These are phyloP conservation scores for Houttuynia cordata DNA, from an alignment of 164 flowering plant genomes.

Conservation along the genomic window DNA sequence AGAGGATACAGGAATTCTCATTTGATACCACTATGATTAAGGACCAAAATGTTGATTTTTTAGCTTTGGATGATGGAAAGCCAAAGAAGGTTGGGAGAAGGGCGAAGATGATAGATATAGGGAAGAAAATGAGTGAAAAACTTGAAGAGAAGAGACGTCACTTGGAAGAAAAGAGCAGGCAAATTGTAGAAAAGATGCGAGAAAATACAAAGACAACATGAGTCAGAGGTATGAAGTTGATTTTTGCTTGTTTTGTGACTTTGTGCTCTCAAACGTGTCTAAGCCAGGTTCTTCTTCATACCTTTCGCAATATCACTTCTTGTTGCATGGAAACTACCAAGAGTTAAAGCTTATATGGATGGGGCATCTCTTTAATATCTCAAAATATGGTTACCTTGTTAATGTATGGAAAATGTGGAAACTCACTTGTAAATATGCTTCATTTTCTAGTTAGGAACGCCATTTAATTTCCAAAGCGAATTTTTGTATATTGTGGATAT, in stretches of 20 bases:
- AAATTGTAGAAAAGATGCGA: constrained; percentile 77
- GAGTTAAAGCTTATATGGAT: too few species aligned
- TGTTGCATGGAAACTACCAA: too few species aligned
- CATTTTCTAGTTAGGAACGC: too few species aligned
- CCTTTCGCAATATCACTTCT: too few species aligned
- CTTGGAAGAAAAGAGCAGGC: constrained; percentile 64
- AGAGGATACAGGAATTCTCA: constrained; percentile 12
- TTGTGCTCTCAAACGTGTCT: too few species aligned
- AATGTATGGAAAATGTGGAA: too few species aligned
- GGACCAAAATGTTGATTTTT: constrained; percentile 15
- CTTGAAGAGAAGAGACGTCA: constrained; percentile 79
- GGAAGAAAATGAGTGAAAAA: constrained; percentile 91
- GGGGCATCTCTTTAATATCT: too few species aligned
- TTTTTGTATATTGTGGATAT: too few species aligned
- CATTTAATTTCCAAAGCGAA: too few species aligned
- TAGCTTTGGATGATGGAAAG: constrained; percentile 32
- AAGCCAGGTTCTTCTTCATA: too few species aligned
- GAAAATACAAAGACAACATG: constrained; percentile 1
- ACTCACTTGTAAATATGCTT: too few species aligned
- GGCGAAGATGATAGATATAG: constrained; percentile 75
- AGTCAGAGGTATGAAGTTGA: background rate
- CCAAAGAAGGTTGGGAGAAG: constrained; percentile 51
- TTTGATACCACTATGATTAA: constrained; percentile 11
- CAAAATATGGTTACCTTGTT: too few species aligned
- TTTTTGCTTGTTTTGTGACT: background rate